Conservation (phyloP, 2,329 filamentous ascomycete species). For the Corynespora cassiicola region DNA sequence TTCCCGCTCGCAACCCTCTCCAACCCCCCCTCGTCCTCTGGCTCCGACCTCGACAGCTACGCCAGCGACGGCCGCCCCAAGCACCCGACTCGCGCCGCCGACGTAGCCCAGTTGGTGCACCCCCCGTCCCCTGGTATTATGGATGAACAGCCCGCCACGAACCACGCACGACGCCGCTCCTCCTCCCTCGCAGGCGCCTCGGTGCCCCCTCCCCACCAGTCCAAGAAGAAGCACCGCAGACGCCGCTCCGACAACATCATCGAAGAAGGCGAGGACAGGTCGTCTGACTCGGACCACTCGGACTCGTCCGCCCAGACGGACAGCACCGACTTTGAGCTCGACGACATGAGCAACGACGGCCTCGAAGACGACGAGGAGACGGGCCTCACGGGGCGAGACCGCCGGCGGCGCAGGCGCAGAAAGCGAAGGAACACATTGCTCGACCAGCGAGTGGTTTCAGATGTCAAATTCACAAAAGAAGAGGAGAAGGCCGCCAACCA, state of each 20-base stretch:
- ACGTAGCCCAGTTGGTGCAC: conserved; percentile 36
- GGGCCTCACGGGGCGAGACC: conserved; percentile 78
- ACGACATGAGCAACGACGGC: conserved; percentile 71
- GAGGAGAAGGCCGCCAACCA: conserved; percentile 80
- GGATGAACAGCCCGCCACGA: conserved; percentile 29
- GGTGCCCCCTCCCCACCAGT: conserved; percentile 22
- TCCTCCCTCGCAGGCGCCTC: conserved; percentile 41
- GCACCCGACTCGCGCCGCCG: conserved; percentile 15
- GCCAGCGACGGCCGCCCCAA: conserved; percentile 18
- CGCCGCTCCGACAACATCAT: conserved; percentile 39
- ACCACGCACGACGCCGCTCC: conserved; percentile 38
- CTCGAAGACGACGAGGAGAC: conserved; percentile 86
- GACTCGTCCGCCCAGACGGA: conserved; percentile 43
- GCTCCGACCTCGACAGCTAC: conserved; percentile 29
- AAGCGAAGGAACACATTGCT: conserved; percentile 73
- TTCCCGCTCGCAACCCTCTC: conserved; percentile 44
- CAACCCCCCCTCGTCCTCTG: conserved; percentile 39
- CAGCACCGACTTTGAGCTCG: conserved; percentile 62
- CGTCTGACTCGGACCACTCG: conserved; percentile 33
- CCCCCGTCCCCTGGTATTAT: conserved; percentile 40
- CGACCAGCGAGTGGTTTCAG: conserved; percentile 70
- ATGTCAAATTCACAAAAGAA: conserved; percentile 66
- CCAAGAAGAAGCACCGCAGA: conserved; percentile 30
- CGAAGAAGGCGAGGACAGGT: conserved; percentile 41
- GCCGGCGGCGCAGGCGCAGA: conserved; percentile 70